Base-by-base conservation (phyloP, 2,329 filamentous ascomycete genomes). In the Pseudopithomyces maydicus region DNA sequence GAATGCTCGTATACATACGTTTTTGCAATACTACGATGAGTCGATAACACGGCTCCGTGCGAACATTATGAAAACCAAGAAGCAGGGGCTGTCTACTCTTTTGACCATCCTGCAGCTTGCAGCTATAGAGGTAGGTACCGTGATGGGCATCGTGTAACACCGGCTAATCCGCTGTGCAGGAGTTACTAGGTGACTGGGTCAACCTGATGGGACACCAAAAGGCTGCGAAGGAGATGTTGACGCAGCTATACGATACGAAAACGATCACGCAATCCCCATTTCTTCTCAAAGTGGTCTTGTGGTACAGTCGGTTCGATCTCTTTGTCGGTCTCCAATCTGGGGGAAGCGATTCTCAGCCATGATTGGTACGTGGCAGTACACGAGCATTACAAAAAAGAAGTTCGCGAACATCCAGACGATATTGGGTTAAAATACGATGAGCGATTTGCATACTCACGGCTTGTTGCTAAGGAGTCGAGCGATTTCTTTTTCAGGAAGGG, bases 141-240 rank as follows among this genome's bases (percentile, higher is more conserved):
- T 36, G 32, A 46, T 19, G 19, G 19, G 15, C 11, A 5, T n/a
- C 4, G 15, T 14, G 1, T 8, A 35, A 11, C 6, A 7, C 35
- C 20, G 23, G 47, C 64, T 67, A 41, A 67, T 48, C 49, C 47
- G 54, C 47, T 19, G 54, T 50, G 50, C 68, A 97, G 92, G 95
- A 98, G 77, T 96, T 92, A 68, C 83, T 98, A 44, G 95, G 95
- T 12, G 95, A 99, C 72, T 98, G 92, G 92, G 87, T 96, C 52
- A 97, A 96, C 68, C 81, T 98, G 15, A 89, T 95, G 77, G 91
- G 92, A 20, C 95, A 98, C 73, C 93, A 97, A 73, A 92, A 90
- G 71, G 95, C 94, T 11, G 95, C 95, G 0, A 86, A 90, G 69
- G 87, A 91, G 61, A 89, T 98, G 66, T 79, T 98, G 44, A 89